These are phyloP conservation scores for Mortierella sp. DNA, from an alignment of 371 early-diverging fungal genomes.

Conservation along the genomic window DNA sequence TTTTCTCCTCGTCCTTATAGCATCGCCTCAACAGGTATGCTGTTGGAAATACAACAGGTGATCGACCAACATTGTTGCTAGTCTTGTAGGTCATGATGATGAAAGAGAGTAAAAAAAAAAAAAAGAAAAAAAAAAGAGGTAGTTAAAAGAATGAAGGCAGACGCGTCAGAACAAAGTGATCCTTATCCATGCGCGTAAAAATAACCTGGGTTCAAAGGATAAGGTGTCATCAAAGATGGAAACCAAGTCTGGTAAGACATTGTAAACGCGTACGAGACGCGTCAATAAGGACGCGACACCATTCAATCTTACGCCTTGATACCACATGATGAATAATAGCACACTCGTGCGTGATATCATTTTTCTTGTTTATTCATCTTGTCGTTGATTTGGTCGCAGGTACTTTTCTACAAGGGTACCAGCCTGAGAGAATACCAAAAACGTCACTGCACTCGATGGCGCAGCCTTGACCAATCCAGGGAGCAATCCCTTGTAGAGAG, in stretches of 20 bases:
- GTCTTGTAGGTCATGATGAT: background rate
- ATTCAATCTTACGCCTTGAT: too few species aligned
- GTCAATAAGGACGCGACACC: slow-evolving; percentile 1
- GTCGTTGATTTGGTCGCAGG: slow-evolving; percentile 12
- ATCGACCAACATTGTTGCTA: background rate
- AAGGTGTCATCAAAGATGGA: background rate
- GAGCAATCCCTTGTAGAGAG: slow-evolving; percentile 88
- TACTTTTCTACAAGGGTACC: slow-evolving; percentile 38
- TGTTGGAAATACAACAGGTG: background rate
- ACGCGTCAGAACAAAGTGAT: background rate
- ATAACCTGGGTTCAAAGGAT: background rate
- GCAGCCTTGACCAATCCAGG: slow-evolving; percentile 91
- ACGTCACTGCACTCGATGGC: slow-evolving; percentile 88
- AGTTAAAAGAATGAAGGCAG: background rate
- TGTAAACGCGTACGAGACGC: background rate
- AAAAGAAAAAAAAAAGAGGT: too few species aligned
- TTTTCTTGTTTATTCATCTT: background rate
- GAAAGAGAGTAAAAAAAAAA: too few species aligned
- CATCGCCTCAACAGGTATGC: too few species aligned
- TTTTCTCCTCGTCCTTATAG: background rate
- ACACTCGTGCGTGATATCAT: too few species aligned
- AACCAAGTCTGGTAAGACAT: background rate
- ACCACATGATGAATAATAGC: too few species aligned
- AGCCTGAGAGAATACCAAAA: slow-evolving; percentile 73
- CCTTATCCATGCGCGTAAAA: background rate